These are phyloP conservation scores for Crithidia expoeki DNA, from an alignment of 208 protist genomes.

Conservation along the genomic window DNA sequence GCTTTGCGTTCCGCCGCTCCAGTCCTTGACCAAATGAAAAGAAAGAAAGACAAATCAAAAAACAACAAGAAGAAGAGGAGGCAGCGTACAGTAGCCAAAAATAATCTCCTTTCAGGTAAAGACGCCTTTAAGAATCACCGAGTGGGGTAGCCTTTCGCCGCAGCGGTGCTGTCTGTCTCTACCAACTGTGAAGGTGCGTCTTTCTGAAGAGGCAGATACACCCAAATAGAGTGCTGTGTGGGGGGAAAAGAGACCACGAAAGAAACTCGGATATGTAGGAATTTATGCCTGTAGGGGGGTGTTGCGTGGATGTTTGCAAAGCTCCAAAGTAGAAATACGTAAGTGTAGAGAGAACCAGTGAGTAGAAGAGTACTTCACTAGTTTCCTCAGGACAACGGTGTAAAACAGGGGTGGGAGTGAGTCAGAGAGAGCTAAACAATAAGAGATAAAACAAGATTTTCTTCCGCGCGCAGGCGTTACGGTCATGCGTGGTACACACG, in stretches of 20 bases:
- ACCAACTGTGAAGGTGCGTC: no score
- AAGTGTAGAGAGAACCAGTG: not conserved
- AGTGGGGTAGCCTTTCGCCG: not conserved
- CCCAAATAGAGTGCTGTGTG: not conserved
- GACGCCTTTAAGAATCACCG: slow-evolving; percentile 9
- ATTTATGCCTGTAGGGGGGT: not conserved
- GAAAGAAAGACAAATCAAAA: not conserved
- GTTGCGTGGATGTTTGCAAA: not conserved
- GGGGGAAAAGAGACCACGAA: not conserved
- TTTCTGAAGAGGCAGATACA: not conserved
- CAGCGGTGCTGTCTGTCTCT: no score
- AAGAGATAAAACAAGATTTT: slow-evolving; percentile 12
- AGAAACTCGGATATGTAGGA: slow-evolving; percentile 17
- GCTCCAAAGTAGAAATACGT: not conserved
- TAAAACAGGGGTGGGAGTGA: slow-evolving; percentile 1
- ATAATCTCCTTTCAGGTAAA: slow-evolving; percentile 2
- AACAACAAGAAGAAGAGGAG: not conserved
- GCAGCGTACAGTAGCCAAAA: not conserved
- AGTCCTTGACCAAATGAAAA: not conserved
- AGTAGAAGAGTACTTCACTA: slow-evolving; percentile 5
- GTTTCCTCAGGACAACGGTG: not conserved
- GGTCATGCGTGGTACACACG: no score
- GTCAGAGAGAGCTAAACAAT: slow-evolving; percentile 4
- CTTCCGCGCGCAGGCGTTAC: not conserved
- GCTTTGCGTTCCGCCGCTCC: not conserved